phyloP scores from a whole-genome alignment of 257 asterid genomes.

The Solanum bulbocastanum region DNA sequence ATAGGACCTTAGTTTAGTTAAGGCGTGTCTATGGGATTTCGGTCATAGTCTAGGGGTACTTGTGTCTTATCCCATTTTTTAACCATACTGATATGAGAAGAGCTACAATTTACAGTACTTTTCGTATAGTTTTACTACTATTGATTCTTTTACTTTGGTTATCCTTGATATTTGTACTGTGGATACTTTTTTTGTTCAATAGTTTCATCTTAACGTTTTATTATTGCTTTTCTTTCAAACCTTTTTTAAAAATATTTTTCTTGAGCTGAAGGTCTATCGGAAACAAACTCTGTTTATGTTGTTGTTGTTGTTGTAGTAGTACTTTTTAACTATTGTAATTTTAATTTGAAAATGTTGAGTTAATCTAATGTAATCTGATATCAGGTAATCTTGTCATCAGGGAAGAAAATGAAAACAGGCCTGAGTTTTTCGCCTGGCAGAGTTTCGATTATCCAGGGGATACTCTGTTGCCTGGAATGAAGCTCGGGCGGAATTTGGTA shows the following conservation, averaged over 20 bases:
- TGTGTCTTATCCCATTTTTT: neutral
- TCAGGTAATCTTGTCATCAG: conserved; percentile 22
- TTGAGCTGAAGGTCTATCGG: neutral
- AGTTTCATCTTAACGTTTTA: neutral
- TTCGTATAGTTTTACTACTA: neutral
- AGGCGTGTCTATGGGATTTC: too few species aligned
- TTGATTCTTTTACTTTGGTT: neutral
- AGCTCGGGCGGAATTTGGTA: neutral
- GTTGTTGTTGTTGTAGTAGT: neutral
- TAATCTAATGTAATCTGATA: neutral
- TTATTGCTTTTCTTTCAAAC: neutral
- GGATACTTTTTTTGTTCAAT: fast-evolving
- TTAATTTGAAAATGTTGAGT: neutral
- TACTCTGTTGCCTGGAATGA: conserved; percentile 10
- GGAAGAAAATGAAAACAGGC: neutral
- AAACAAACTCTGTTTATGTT: neutral
- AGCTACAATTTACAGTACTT: neutral
- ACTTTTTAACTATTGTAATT: neutral
- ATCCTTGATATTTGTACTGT: neutral
- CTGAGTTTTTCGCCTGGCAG: conserved; percentile 4
- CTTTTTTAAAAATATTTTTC: neutral
- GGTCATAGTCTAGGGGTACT: too few species aligned
- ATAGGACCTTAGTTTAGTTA: too few species aligned
- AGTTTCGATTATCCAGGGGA: conserved; percentile 12
- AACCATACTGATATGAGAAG: neutral